Evolutionary conservation across 2,329 filamentous ascomycete genomes (phyloP).

Genomic region (Fusarium longipes): DNA sequence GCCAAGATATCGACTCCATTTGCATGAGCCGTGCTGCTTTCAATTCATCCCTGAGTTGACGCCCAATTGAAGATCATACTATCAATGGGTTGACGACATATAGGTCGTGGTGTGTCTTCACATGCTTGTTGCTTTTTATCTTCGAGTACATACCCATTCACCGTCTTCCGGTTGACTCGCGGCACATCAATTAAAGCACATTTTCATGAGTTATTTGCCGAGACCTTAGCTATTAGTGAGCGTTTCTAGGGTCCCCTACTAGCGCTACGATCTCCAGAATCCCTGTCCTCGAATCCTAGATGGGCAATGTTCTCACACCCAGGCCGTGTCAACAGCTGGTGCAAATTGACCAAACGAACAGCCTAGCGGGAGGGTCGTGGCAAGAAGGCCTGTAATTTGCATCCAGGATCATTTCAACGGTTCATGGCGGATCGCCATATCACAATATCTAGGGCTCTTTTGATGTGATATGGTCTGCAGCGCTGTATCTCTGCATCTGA

Average conservation of each 20-base stretch:
- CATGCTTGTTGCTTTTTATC: conserved; percentile 5
- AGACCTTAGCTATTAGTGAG: conserved; percentile 11
- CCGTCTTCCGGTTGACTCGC: conserved; percentile 4
- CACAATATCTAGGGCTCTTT: not conserved
- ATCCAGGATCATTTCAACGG: conserved; percentile 28
- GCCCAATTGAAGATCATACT: conserved; percentile 11
- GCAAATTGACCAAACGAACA: not conserved
- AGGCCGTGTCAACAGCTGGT: conserved; percentile 1
- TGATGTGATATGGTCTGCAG: conserved; percentile 9
- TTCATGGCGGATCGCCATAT: conserved; percentile 21
- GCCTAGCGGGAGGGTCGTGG: conserved; percentile 15
- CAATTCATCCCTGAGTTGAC: conserved; percentile 4
- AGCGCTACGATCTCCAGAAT: conserved; percentile 41
- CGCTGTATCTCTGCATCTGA: conserved; percentile 8
- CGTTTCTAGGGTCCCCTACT: conserved; percentile 25
- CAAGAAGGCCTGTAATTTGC: conserved; percentile 28
- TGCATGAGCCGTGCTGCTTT: not conserved
- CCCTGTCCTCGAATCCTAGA: conserved; percentile 32
- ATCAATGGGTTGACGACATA: conserved; percentile 1
- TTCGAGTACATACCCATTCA: not conserved
- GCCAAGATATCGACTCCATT: not conserved
- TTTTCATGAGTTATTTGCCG: conserved; percentile 20
- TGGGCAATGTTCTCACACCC: conserved; percentile 28
- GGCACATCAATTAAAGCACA: conserved; percentile 7
- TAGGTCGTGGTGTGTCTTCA: not conserved